A percentile compares a stretch with the other conserved stretches of the same genome.
These are phyloP conservation scores for Solanum bukasovii DNA, from an alignment of 257 asterid genomes.

Conservation along the genomic window DNA sequence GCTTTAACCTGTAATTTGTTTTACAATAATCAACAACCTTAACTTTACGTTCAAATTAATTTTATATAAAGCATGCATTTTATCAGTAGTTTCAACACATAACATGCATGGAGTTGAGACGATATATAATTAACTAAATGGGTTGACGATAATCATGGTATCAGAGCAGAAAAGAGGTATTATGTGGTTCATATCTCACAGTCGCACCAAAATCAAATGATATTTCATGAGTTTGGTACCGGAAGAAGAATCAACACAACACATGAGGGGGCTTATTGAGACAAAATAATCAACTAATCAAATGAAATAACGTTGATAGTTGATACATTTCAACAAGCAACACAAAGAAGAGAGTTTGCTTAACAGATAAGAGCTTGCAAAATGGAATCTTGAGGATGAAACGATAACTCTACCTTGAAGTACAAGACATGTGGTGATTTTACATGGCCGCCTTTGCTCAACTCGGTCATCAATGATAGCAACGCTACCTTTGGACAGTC, in stretches of 20 bases:
- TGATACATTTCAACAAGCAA: neutral
- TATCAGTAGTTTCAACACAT: neutral
- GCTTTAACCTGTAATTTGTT: constrained; percentile 57
- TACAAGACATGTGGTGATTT: constrained; percentile 63
- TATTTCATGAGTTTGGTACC: neutral
- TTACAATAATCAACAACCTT: neutral
- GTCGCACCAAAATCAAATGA: neutral
- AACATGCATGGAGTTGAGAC: neutral
- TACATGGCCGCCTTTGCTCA: constrained; percentile 68
- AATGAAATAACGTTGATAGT: neutral
- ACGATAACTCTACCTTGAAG: constrained; percentile 46
- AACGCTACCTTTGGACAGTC: constrained; percentile 57
- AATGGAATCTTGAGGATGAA: neutral
- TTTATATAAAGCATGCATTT: neutral
- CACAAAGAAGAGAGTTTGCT: neutral
- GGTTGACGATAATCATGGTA: neutral
- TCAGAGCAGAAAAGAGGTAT: neutral
- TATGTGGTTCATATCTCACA: neutral
- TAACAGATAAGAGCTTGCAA: neutral
- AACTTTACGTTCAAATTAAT: neutral
- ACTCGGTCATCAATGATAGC: constrained; percentile 47
- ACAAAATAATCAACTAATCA: neutral
- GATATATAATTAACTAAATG: neutral
- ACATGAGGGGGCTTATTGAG: neutral
- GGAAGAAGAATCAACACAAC: neutral